Evolutionary conservation across 2,329 filamentous ascomycete genomes (phyloP), one percentile per base, ranked within the genome.

Genomic region (Penicillium nordicum): DNA sequence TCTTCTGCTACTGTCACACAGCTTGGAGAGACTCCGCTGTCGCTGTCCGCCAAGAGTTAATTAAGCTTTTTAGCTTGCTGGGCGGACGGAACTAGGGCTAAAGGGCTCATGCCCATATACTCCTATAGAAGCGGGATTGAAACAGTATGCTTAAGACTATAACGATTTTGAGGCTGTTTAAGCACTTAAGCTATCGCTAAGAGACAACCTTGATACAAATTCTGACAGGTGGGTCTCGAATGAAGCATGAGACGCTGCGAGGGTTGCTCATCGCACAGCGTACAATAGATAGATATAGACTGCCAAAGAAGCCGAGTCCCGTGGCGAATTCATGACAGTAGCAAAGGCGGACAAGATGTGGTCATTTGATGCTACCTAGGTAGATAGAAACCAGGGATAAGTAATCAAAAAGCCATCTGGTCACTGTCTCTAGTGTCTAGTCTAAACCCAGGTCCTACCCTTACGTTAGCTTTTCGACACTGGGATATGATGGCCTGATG

Each of bases 161-260:
- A 66, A 71, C 53, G 68, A 70, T 36, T 71, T 72, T 50, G 64
- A 72, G 57, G 59, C 63, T 1, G 43, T 66, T 5, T 61, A 73
- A 37, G 64, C 55, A 49, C 61, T 72, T 1, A 72, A 71, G 48
- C 25, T 51, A 30, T 72, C 66, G 66, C 62, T 72, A 0, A 66
- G 38, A 47, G 16, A 49, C 23, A 65, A 55, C 1, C 55, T 74
- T 10, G 9, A 65, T 50, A 72, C 66, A 25, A 66, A 65, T 8
- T 69, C 69, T 9, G 69, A 72, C 56, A 70, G 69, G 0, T 73
- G 69, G 68, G 53, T 73, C 37, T 62, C 67, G 18, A 67, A 64
- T 66, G 68, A 71, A 38, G 30, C 18, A n/a, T 72, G 63, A 68
- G 59, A 66, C 5, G 61, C 54, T 55, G 63, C 67, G 32, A 65